These are phyloP conservation scores for Effrenium voratum DNA, from an alignment of 73 alveolate genomes.

Conservation along the genomic window DNA sequence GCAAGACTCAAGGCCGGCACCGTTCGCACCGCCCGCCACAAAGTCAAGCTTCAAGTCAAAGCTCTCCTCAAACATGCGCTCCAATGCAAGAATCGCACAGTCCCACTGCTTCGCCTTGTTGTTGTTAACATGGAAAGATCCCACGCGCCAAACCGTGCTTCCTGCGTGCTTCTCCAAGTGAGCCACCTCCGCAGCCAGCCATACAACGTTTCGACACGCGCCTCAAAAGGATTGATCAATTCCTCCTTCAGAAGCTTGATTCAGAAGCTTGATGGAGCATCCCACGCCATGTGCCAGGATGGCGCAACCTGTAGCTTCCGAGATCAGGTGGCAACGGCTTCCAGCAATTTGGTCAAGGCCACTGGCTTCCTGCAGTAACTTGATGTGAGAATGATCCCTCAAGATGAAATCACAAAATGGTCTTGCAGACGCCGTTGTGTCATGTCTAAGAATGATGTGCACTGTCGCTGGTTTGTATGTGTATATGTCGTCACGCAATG, in stretches of 20 bases:
- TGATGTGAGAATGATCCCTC: not conserved
- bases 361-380: not conserved
- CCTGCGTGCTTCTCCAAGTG: not conserved
- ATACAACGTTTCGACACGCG: not conserved
- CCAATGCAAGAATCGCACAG: not conserved
- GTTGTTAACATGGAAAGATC: not conserved
- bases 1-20: not conserved
- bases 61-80: not conserved
- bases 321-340: too few species aligned
- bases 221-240: too few species aligned
- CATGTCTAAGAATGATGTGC: too few species aligned
- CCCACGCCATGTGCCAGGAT: too few species aligned
- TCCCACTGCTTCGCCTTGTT: not conserved
- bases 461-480: too few species aligned
- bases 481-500: too few species aligned
- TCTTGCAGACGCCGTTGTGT: too few species aligned
- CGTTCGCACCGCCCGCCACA: not conserved
- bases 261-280: too few species aligned
- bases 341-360: too few species aligned
- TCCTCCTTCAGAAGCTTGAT: too few species aligned
- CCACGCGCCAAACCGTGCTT: not conserved
- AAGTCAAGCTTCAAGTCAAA: not conserved
- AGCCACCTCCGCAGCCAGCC: not conserved
- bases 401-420: not conserved
- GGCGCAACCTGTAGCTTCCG: too few species aligned